These are phyloP conservation scores for Neurospora crassa DNA, from an alignment of 2,329 filamentous ascomycete genomes.

Conservation along the genomic window DNA sequence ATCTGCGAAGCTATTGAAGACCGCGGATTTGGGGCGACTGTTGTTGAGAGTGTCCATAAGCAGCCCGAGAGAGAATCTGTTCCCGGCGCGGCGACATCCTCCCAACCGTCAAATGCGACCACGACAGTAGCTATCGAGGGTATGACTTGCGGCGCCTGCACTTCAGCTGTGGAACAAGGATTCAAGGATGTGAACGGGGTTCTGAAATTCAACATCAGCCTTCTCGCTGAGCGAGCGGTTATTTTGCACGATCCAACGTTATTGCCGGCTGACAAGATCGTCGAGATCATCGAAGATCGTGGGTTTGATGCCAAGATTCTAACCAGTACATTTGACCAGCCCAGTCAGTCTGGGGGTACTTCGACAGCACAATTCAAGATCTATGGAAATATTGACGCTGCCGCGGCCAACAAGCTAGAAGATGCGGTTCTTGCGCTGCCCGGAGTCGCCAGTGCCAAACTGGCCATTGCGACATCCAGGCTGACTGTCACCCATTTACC, in stretches of 20 bases:
- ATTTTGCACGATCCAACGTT: slow-evolving; percentile 70
- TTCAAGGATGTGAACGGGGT: slow-evolving; percentile 72
- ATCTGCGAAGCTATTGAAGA: slow-evolving; percentile 55
- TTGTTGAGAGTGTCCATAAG: slow-evolving; percentile 60
- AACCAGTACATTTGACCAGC: slow-evolving; percentile 57
- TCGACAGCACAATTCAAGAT: slow-evolving; percentile 71
- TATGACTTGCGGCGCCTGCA: slow-evolving; percentile 97
- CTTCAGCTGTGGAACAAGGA: slow-evolving; percentile 77
- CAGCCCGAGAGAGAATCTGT: slow-evolving; percentile 26
- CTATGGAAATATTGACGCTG: slow-evolving; percentile 67
- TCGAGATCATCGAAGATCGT: slow-evolving; percentile 75
- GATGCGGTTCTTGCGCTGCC: slow-evolving; percentile 51
- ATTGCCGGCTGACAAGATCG: slow-evolving; percentile 64
- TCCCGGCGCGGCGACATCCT: slow-evolving; percentile 17
- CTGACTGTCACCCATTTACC: slow-evolving; percentile 67
- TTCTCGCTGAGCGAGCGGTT: slow-evolving; percentile 85
- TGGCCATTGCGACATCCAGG: slow-evolving; percentile 66
- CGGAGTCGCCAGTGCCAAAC: slow-evolving; percentile 64
- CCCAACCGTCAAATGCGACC: slow-evolving; percentile 42
- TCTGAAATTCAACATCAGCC: slow-evolving; percentile 85
- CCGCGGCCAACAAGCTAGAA: slow-evolving; percentile 64
- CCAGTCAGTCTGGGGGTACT: slow-evolving; percentile 43
- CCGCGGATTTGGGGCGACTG: slow-evolving; percentile 69
- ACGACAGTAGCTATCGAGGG: slow-evolving; percentile 88
- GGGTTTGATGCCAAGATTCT: slow-evolving; percentile 83